These are phyloP conservation scores for Aureobasidium namibiae DNA, from an alignment of 2,329 filamentous ascomycete genomes.

Conservation along the genomic window DNA sequence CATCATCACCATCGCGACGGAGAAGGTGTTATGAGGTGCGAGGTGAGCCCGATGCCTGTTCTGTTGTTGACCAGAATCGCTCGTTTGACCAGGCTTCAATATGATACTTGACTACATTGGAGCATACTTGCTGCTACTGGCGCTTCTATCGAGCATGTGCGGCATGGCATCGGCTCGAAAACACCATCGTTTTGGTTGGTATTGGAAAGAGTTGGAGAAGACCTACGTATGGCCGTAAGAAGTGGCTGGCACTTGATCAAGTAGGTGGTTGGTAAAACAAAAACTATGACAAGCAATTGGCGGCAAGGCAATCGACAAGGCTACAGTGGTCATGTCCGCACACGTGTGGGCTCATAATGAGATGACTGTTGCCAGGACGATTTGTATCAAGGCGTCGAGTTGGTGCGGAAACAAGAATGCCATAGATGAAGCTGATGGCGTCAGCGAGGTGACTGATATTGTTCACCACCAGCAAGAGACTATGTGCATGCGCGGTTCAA, in stretches of 20 bases:
- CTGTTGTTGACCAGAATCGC: background rate
- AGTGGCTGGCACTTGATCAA: background rate
- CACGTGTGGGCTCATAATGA: background rate
- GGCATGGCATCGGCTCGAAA: background rate
- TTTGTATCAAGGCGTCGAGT: background rate
- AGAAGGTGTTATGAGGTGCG: background rate
- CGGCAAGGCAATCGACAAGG: background rate
- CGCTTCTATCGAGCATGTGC: background rate
- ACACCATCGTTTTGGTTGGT: background rate
- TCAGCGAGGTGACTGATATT: background rate
- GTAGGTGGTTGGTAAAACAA: slow-evolving; percentile 1
- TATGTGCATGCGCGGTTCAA: no score
- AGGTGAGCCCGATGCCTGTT: background rate
- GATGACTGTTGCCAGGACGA: background rate
- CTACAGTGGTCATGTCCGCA: background rate
- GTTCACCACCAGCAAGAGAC: background rate
- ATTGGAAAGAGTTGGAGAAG: background rate
- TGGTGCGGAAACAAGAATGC: background rate
- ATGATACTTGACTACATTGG: no score
- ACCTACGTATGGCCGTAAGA: background rate
- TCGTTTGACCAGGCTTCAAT: background rate
- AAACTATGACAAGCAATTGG: background rate
- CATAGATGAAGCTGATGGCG: background rate
- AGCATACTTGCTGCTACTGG: background rate
- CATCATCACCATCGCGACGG: background rate